Base-by-base conservation (phyloP, 2,329 filamentous ascomycete species). In the Monosporascus sp. region DNA sequence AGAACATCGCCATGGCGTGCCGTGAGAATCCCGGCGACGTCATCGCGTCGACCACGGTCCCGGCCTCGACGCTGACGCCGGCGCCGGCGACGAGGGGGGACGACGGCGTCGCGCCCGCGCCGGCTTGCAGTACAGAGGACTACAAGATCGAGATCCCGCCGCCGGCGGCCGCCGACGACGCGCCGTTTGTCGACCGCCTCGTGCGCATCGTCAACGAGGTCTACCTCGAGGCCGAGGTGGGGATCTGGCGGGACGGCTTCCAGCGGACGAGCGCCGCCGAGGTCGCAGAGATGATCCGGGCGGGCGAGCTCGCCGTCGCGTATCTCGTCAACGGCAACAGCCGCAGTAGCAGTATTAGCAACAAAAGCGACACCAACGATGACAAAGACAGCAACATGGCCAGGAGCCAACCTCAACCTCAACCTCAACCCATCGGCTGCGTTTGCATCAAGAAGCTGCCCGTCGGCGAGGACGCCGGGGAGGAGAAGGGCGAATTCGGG, bases 211-310 rank as follows among this genome's bases (percentile, higher is more conserved):
- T 66, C 45, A 65, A 62, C 48, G 52, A 18, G 25, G 62, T 59
- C 4, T 65, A 78, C 27, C 78, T 82, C 59, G 80, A 84, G 64
- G 84, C 81, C 6, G 82, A 86, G 67, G 79, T 75, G 38, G 80
- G 83, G 75, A 63, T 66, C 50, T 66, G 60, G 49, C 53, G 55
- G 39, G 53, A 57, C 9, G 57, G 58, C 1, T 62, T 57, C 54
- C 22, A 57, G 53, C 65, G 64, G 37, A 66, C 61, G 7, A 57
- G 54, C 17, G 20, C 53, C 2, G 44, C 50, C 6, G 58, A 61
- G n/a, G 51, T 68, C 15, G 51, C 49, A 6, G 36, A 48, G 4
- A 55, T 60, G n/a, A 47, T 69, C 6, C 50, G 49, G 20, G 53
- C 54, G 1, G 60, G 63, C 8, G 46, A 62, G 50, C 54, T 69